Conservation (phyloP, 2,329 filamentous ascomycete species). For the Fonsecaea multimorphosa region DNA sequence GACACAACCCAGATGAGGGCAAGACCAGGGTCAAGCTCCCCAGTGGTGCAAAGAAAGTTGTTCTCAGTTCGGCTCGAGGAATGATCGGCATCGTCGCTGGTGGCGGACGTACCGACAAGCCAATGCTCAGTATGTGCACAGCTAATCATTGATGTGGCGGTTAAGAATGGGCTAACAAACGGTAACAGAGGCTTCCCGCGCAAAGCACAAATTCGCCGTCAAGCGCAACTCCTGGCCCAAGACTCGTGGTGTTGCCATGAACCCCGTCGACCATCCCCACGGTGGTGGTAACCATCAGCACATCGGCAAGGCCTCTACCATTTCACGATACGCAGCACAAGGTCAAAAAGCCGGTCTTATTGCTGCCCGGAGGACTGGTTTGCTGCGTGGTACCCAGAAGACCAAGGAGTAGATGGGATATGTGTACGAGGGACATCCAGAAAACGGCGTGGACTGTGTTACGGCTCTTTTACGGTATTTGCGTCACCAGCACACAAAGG, state of each 20-base stretch:
- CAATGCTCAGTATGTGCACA: slow-evolving; percentile 75
- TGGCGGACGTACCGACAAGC: slow-evolving; percentile 99
- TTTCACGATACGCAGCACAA: slow-evolving; percentile 94
- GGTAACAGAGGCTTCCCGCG: slow-evolving; percentile 87
- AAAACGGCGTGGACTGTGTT: slow-evolving; percentile 30
- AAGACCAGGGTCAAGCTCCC: slow-evolving; percentile 99
- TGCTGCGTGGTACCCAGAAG: slow-evolving; percentile 99
- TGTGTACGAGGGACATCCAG: slow-evolving; percentile 21
- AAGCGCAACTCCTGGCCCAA: slow-evolving; percentile 99
- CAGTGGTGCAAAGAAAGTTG: slow-evolving; percentile 98
- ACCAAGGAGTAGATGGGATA: slow-evolving; percentile 80
- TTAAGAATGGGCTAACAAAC: slow-evolving; percentile 49
- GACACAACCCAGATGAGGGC: slow-evolving; percentile 98
- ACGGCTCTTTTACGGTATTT: slow-evolving; percentile 15
- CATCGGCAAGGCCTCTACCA: slow-evolving; percentile 99
- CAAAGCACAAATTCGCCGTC: slow-evolving; percentile 99
- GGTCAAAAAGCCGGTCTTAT: slow-evolving; percentile 99
- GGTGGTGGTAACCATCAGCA: slow-evolving; percentile 99
- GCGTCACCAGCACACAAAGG: slow-evolving; percentile 1
- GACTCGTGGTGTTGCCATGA: slow-evolving; percentile 99
- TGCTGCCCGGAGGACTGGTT: slow-evolving; percentile 98
- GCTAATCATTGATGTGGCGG: slow-evolving; percentile 4
- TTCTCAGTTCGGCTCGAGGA: slow-evolving; percentile 87
- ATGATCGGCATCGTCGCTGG: slow-evolving; percentile 99
- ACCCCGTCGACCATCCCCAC: slow-evolving; percentile 99